These are phyloP conservation scores for Podospora pseudopauciseta DNA, from an alignment of 495 filamentous ascomycete species.

Conservation along the genomic window DNA sequence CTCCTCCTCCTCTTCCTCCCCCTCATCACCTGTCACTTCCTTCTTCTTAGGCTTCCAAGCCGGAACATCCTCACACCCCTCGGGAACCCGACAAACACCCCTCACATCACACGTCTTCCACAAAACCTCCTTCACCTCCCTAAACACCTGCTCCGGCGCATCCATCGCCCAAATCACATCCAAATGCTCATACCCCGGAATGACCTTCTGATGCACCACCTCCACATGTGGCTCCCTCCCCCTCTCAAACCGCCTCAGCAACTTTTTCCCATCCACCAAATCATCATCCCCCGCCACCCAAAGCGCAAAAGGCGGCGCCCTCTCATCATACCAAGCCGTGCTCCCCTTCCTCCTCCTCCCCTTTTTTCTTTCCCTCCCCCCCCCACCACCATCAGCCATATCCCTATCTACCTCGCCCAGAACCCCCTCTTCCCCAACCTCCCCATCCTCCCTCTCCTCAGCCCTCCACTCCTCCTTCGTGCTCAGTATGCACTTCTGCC, in stretches of 20 bases:
- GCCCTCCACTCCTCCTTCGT: constrained; percentile 63
- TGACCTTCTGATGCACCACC: constrained; percentile 76
- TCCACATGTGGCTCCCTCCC: constrained; percentile 78
- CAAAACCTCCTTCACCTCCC: constrained; percentile 75
- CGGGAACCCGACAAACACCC: constrained; percentile 57
- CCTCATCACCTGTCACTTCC: not conserved
- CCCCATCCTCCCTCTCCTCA: constrained; percentile 61
- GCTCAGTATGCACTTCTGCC: constrained; percentile 83
- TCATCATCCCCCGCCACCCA: constrained; percentile 83
- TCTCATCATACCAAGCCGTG: constrained; percentile 76
- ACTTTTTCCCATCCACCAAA: constrained; percentile 75
- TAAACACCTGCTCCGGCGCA: constrained; percentile 75
- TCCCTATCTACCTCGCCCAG: constrained; percentile 18
- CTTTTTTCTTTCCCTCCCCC: constrained; percentile 16
- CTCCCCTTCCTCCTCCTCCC: constrained; percentile 36
- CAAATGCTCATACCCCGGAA: constrained; percentile 90
- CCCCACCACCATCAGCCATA: constrained; percentile 3
- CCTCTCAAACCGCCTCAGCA: constrained; percentile 70
- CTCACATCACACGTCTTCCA: constrained; percentile 67
- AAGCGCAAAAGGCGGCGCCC: constrained; percentile 78
- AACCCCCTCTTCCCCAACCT: constrained; percentile 8
- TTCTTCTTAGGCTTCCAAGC: constrained; percentile 30
- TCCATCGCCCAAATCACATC: constrained; percentile 98
- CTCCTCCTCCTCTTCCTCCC: not conserved
- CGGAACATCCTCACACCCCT: constrained; percentile 54